A percentile compares a stretch with the other conserved stretches of the same genome.
Evolutionary conservation across 352 stramenopile genomes (phyloP).

Genomic region (Lagenidium giganteum): DNA sequence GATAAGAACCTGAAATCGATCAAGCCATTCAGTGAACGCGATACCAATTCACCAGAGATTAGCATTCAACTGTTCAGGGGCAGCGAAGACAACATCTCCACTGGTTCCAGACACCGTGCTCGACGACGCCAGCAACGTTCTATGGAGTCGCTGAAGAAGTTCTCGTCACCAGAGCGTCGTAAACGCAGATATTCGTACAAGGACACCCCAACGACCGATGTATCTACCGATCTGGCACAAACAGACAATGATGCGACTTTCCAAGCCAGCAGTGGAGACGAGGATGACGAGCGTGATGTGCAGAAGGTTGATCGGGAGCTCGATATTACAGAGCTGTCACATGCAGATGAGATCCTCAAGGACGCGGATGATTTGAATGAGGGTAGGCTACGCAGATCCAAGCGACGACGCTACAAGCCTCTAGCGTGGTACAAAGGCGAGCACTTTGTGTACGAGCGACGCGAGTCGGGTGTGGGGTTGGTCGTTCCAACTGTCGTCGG

Average conservation of each 20-base stretch:
- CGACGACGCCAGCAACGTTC: constrained; percentile 19
- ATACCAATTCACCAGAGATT: constrained; percentile 39
- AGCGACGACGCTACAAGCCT: constrained; percentile 74
- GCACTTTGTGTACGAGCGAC: constrained; percentile 81
- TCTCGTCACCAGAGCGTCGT: constrained; percentile 15
- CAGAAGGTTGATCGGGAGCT: constrained; percentile 30
- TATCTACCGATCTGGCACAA: constrained; percentile 37
- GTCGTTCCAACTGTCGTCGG: constrained; percentile 76
- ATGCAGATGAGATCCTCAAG: constrained; percentile 47
- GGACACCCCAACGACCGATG: constrained; percentile 28
- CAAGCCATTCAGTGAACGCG: constrained; percentile 46
- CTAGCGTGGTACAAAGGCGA: constrained; percentile 88
- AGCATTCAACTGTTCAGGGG: constrained; percentile 47
- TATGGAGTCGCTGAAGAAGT: constrained; percentile 25
- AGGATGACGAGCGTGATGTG: constrained; percentile 46
- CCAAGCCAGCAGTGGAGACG: constrained; percentile 30
- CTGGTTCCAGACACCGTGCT: no score
- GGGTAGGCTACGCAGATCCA: constrained; percentile 60
- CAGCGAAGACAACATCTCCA: constrained; percentile 25
- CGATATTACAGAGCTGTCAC: constrained; percentile 20
- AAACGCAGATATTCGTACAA: constrained; percentile 50
- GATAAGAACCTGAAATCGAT: constrained; percentile 56
- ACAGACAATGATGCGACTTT: constrained; percentile 68
- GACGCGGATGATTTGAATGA: constrained; percentile 30
- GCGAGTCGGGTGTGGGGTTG: constrained; percentile 70